These are phyloP conservation scores for Cryptococcus sp. DNA, from an alignment of 1,284 basidiomycete species.

Conservation along the genomic window DNA sequence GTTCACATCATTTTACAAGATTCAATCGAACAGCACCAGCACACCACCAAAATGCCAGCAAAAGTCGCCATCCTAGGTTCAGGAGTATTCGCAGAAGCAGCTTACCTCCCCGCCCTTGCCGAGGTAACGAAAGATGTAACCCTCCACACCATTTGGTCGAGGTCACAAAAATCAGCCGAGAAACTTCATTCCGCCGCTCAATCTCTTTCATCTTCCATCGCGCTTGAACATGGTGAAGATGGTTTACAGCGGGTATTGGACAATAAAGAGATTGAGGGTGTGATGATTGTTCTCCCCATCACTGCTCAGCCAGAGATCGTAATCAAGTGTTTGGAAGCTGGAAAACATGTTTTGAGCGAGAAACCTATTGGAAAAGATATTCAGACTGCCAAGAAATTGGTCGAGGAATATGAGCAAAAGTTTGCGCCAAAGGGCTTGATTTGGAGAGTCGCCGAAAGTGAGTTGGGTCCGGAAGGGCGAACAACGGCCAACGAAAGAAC, in stretches of 20 bases:
- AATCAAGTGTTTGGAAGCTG: slow-evolving; percentile 55
- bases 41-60: slow-evolving; percentile 13
- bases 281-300: slow-evolving; percentile 74
- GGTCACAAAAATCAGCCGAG: slow-evolving; percentile 60
- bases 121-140: slow-evolving; percentile 48
- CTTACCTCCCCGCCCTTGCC: slow-evolving; percentile 69
- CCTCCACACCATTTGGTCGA: slow-evolving; percentile 72
- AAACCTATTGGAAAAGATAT: slow-evolving; percentile 78
- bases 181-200: slow-evolving; percentile 49
- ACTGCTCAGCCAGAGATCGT: slow-evolving; percentile 65
- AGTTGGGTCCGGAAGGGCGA: slow-evolving; percentile 12
- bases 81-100: slow-evolving; percentile 46
- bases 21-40: neutral
- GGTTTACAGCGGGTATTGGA: slow-evolving; percentile 62
- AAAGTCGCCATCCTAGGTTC: slow-evolving; percentile 40
- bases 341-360: slow-evolving; percentile 74
- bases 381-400: slow-evolving; percentile 58
- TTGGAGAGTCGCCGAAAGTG: slow-evolving; percentile 78
- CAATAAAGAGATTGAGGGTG: slow-evolving; percentile 62
- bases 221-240: slow-evolving; percentile 57
- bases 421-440: slow-evolving; percentile 67
- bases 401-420: slow-evolving; percentile 59
- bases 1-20: too few relatives aligned
- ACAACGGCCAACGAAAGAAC: neutral
- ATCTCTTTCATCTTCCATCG: slow-evolving; percentile 20